Base-by-base conservation (phyloP, 768 basidiomycete genomes). In the Rhizopogon rudus region DNA sequence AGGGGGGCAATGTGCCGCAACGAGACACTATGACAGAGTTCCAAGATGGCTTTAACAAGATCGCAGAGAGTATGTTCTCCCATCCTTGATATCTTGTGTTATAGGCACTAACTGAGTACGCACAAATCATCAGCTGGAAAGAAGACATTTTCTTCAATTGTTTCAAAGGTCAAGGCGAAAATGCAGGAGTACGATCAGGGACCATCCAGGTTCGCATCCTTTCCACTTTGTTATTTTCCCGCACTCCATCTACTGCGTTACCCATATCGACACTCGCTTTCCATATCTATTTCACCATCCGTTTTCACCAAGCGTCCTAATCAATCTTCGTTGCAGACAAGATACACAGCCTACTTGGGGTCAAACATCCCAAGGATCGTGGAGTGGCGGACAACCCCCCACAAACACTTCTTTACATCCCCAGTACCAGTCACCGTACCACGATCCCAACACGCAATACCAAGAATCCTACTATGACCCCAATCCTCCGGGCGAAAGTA, bases 111-210 rank as follows among this genome's bases (percentile, higher is more conserved):
- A 25, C 12, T 25, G 25, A 25, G 25, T 5, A 25, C 25, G 25
- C 25, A 13, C 44, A 31, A 14, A 44, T 40, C 8, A 22, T 50
- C 55, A 88, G 87, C 79, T 52, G 89, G 91, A 3, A 91, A 88
- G 73, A 88, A 84, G 71, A 92, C 90, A 0, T 81, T 93, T 67
- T 83, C 79, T 45, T 78, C 73, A 8, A 67, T 93, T 28, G 76
- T 92, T 40, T 82, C 82, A 35, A 92, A 87, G 67, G 88, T 91
- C 45, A 91, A 83, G 65, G 83, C 88, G 5, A 93, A 92, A 78
- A 83, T 92, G 56, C 86, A 88, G 63, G 91, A 92, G 62, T 83
- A 83, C 57, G 90, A 92, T 40, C 81, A 84, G 62, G 65, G 65
- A 28, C 40, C 60, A 52, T 53, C 58, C 6, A 56, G 63, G 25